Conservation (phyloP, 148 eudicot species). For the Rhododendron mucronatum region DNA sequence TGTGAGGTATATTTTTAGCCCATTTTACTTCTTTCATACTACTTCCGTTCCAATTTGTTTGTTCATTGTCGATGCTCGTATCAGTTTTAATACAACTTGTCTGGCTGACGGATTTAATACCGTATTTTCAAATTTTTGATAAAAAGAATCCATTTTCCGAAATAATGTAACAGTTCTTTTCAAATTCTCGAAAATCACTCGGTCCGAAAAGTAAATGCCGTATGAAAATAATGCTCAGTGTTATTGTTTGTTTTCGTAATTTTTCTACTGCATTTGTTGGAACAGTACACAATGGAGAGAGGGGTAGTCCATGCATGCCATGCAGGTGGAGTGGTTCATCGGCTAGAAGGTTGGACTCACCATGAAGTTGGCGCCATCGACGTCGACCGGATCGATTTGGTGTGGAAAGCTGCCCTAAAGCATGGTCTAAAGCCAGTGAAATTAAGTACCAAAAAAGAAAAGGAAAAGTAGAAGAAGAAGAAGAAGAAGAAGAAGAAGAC, state of each 20-base stretch:
- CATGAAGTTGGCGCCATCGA: slow-evolving; percentile 41
- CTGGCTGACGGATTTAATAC: neutral
- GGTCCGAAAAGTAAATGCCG: neutral
- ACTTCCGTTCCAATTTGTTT: no score
- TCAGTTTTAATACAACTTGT: neutral
- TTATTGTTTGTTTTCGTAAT: no score
- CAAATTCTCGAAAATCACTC: neutral
- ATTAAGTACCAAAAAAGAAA: slow-evolving; percentile 2
- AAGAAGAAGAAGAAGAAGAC: no score
- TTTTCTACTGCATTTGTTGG: neutral
- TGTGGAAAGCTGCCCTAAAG: slow-evolving; percentile 34
- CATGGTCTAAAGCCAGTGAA: slow-evolving; percentile 30
- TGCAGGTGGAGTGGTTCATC: slow-evolving; percentile 39
- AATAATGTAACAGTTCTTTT: no score
- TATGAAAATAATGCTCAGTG: no score
- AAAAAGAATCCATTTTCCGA: no score
- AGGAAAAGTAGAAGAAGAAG: neutral
- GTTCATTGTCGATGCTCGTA: no score
- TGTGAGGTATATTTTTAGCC: slow-evolving; percentile 40
- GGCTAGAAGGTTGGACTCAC: slow-evolving; percentile 35
- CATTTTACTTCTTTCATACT: neutral
- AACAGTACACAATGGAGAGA: slow-evolving; percentile 40
- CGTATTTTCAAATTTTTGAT: no score
- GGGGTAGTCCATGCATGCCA: slow-evolving; percentile 44
- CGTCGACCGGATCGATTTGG: slow-evolving; percentile 29